phyloP scores from a whole-genome alignment of 1,284 basidiomycete genomes.

The Irpex sp. region DNA sequence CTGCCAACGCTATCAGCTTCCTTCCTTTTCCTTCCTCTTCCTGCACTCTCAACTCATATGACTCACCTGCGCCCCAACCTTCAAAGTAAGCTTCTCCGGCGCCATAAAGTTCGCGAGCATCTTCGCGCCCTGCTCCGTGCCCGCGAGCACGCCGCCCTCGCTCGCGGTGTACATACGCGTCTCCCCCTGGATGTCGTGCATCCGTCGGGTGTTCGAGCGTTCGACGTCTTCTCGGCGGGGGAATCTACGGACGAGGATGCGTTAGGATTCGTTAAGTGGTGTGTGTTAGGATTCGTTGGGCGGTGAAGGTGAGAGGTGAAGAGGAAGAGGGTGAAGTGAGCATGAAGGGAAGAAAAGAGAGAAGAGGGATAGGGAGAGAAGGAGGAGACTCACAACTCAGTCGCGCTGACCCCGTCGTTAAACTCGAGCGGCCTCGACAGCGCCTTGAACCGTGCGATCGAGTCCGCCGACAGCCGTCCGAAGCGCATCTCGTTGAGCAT shows the following conservation, averaged over 20 bases:
- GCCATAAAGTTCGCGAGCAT: conserved; percentile 35
- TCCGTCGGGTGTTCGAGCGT: conserved; percentile 63
- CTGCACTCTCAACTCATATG: no score
- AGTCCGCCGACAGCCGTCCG: conserved; percentile 57
- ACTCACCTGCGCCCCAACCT: conserved; percentile 26
- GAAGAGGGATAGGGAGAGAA: conserved; percentile 41
- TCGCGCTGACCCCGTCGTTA: conserved; percentile 73
- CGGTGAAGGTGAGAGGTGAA: no score
- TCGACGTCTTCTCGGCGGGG: conserved; percentile 89
- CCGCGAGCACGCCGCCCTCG: conserved; percentile 49
- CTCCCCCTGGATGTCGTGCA: conserved; percentile 36
- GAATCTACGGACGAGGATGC: conserved; percentile 20
- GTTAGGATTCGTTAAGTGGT: neutral
- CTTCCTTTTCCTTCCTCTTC: neutral
- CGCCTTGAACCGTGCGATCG: conserved; percentile 57
- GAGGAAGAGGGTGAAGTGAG: no score
- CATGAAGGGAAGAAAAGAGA: neutral
- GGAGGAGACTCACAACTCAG: conserved; percentile 61
- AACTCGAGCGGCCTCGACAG: conserved; percentile 61
- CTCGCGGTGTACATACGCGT: conserved; percentile 35
- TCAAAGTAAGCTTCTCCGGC: conserved; percentile 23
- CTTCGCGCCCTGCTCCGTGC: conserved; percentile 29
- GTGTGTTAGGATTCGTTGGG: no score
- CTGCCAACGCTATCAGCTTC: conserved; percentile 13
- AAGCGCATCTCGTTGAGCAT: conserved; percentile 94